Conservation (phyloP, 164 flowering plant genomes). For the Nelumbo lutea region DNA sequence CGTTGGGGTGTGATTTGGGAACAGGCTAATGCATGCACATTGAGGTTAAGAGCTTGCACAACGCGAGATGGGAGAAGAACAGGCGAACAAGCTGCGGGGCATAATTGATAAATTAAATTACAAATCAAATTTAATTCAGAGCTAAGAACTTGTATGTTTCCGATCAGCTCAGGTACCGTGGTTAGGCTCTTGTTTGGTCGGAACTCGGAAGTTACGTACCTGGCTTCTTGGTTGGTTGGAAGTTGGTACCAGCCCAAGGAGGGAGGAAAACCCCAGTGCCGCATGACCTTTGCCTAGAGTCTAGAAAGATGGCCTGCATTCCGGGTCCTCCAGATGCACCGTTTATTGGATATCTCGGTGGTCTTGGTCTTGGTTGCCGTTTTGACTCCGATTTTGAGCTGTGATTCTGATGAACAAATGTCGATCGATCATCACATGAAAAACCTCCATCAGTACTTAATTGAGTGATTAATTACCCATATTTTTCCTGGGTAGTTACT, state of each 20-base stretch:
- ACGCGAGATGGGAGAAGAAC: conserved; percentile 76
- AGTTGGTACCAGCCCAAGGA: conserved; percentile 28
- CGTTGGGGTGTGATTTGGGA: conserved; percentile 33
- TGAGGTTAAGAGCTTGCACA: conserved; percentile 76
- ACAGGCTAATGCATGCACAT: conserved; percentile 53
- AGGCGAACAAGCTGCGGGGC: conserved; percentile 58
- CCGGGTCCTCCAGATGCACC: conserved; percentile 55
- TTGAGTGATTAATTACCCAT: too few relatives aligned
- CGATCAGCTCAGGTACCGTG: too few relatives aligned
- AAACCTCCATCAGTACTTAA: too few relatives aligned
- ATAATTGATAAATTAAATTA: too few relatives aligned
- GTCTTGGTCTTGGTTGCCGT: conserved; percentile 22
- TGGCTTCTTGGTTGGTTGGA: conserved; percentile 47
- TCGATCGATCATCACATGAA: neutral
- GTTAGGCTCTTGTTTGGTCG: too few relatives aligned
- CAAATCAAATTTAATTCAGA: too few relatives aligned
- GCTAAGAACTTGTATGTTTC: too few relatives aligned
- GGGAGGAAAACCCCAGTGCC: conserved; percentile 95
- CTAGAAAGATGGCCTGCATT: conserved; percentile 78
- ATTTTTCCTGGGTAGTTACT: too few relatives aligned
- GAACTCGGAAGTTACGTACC: conserved; percentile 25
- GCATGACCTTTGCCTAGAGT: conserved; percentile 35
- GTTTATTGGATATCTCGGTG: conserved; percentile 21
- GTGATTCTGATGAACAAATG: conserved; percentile 7
- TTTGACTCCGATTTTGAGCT: conserved; percentile 14